Conservation (phyloP, 2,329 filamentous ascomycete genomes). For the Stachybotrys chartarum region DNA sequence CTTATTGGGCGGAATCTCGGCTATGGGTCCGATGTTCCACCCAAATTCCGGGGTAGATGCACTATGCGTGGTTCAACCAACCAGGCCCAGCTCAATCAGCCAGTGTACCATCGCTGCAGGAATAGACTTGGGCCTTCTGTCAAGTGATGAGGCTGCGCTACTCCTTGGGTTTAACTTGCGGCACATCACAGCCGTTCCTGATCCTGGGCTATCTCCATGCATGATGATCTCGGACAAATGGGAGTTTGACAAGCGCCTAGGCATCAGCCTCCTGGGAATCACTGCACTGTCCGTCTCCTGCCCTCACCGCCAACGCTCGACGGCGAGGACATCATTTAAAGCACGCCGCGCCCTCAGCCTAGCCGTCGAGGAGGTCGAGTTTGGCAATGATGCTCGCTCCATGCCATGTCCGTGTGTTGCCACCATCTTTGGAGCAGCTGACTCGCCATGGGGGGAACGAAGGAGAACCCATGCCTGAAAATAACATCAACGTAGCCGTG, state of each 20-base stretch:
- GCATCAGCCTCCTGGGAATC: too few relatives aligned
- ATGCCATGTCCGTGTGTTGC: too few relatives aligned
- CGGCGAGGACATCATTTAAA: too few relatives aligned
- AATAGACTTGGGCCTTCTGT: not conserved
- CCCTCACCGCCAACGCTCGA: too few relatives aligned
- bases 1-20: not conserved
- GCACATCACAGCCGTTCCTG: too few relatives aligned
- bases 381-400: too few relatives aligned
- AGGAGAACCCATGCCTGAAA: not conserved
- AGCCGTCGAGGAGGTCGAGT: too few relatives aligned
- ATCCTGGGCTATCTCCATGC: too few relatives aligned
- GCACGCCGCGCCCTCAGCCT: too few relatives aligned
- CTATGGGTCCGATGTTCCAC: not conserved
- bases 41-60: not conserved
- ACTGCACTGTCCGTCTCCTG: too few relatives aligned
- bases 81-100: not conserved
- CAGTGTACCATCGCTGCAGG: not conserved
- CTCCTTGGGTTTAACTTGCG: not conserved
- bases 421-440: not conserved
- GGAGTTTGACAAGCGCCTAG: too few relatives aligned
- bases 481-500: not conserved
- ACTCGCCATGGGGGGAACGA: not conserved
- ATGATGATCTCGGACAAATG: too few relatives aligned
- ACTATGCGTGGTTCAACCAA: not conserved
- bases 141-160: not conserved